Percentiles rank a stretch among this genome's conserved stretches.
phyloP scores from a whole-genome alignment of 1,284 basidiomycete genomes.

The Marasmius oreades region DNA sequence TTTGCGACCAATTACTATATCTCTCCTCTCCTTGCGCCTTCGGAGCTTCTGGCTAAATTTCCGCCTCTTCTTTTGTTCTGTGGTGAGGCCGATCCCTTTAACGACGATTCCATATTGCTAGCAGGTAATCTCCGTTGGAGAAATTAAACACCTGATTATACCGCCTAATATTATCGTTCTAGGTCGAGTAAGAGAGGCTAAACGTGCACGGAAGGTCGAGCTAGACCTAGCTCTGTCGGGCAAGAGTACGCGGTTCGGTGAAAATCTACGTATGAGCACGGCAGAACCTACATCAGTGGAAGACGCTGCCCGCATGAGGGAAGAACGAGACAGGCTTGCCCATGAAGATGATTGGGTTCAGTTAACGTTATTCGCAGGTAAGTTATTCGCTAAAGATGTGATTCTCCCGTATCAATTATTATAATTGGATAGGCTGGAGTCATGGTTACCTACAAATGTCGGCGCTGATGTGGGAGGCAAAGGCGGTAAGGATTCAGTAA shows the following conservation, averaged over 20 bases:
- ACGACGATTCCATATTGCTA: constrained; percentile 93
- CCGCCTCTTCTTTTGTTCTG: constrained; percentile 91
- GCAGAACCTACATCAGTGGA: constrained; percentile 29
- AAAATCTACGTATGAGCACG: constrained; percentile 47
- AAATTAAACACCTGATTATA: constrained; percentile 69
- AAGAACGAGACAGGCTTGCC: constrained; percentile 56
- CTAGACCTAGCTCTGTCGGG: constrained; percentile 52
- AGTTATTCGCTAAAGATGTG: background rate
- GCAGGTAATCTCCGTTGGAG: constrained; percentile 66
- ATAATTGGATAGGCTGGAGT: constrained; percentile 58
- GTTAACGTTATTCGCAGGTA: constrained; percentile 79
- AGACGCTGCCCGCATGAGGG: constrained; percentile 39
- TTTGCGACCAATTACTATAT: constrained; percentile 94
- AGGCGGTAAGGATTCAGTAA: constrained; percentile 40
- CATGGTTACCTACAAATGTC: constrained; percentile 97
- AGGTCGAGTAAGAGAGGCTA: constrained; percentile 89
- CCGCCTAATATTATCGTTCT: constrained; percentile 63
- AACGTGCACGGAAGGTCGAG: constrained; percentile 74
- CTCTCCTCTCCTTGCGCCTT: constrained; percentile 89
- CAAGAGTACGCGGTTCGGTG: constrained; percentile 57
- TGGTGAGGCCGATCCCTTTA: constrained; percentile 95
- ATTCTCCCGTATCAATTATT: background rate
- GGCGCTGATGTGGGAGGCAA: constrained; percentile 79
- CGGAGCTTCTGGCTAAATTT: constrained; percentile 83
- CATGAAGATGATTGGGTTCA: constrained; percentile 93